These are phyloP conservation scores for Colletotrichum acutatum DNA, from an alignment of 2,329 filamentous ascomycete species.

Conservation along the genomic window DNA sequence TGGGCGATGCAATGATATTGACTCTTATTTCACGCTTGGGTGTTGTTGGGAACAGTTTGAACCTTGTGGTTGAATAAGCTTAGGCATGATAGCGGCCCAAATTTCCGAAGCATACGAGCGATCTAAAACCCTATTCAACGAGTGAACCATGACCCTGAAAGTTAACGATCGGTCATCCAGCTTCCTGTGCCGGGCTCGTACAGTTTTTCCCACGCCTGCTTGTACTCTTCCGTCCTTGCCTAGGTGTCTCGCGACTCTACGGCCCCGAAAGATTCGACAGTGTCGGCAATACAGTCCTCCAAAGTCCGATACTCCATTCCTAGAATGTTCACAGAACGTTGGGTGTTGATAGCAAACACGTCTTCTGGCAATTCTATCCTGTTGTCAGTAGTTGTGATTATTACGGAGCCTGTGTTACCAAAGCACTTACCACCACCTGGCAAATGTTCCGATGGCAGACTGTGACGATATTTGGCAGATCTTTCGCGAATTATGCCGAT, in stretches of 20 bases:
- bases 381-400: no score
- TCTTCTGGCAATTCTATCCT: background rate
- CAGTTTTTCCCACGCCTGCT: background rate
- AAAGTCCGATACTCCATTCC: background rate
- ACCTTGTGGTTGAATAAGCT: background rate
- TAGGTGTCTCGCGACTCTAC: background rate
- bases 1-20: background rate
- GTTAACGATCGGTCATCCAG: background rate
- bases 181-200: background rate
- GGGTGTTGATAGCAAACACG: background rate
- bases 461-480: no score
- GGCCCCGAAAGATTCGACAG: background rate
- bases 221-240: background rate
- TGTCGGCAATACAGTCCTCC: background rate
- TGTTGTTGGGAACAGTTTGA: background rate
- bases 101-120: background rate
- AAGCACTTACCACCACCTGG: no score
- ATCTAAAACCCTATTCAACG: background rate
- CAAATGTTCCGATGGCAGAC: no score
- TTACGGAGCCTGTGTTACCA: no score
- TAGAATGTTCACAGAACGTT: background rate
- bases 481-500: no score
- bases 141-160: background rate
- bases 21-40: background rate
- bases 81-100: background rate